These are phyloP conservation scores for Medicago ruthenica DNA, from an alignment of 306 rosid genomes.

Conservation along the genomic window DNA sequence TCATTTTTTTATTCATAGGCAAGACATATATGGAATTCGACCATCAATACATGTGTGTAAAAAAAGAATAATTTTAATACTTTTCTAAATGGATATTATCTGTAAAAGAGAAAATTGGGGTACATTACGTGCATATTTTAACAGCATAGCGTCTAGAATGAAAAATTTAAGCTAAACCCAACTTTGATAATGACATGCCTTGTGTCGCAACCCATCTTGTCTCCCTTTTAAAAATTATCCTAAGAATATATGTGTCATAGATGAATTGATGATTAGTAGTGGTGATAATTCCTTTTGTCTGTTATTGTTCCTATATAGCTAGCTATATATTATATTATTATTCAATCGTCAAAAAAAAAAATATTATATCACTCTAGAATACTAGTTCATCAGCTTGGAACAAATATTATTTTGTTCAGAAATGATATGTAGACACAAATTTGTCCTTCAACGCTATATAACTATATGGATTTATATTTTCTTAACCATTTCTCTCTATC, in stretches of 20 bases:
- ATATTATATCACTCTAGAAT: conserved; percentile 8
- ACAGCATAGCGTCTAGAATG: conserved; percentile 54
- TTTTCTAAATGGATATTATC: not conserved
- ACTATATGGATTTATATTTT: too few relatives aligned
- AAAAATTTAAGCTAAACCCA: conserved; percentile 23
- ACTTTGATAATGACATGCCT: conserved; percentile 60
- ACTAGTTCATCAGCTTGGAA: not conserved
- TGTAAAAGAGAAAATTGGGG: not conserved
- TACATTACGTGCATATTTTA: conserved; percentile 28
- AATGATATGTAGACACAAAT: too few relatives aligned
- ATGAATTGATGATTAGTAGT: conserved; percentile 49
- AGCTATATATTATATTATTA: conserved; percentile 8
- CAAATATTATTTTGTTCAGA: not conserved
- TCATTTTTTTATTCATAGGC: not conserved
- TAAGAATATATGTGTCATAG: conserved; percentile 42
- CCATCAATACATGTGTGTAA: not conserved
- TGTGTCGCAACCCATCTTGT: conserved; percentile 51
- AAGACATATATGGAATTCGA: not conserved
- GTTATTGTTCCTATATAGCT: conserved; percentile 41
- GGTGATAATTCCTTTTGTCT: conserved; percentile 53
- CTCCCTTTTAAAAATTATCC: conserved; percentile 38
- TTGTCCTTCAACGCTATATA: too few relatives aligned
- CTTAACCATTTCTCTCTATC: too few relatives aligned
- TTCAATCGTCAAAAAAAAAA: too few relatives aligned
- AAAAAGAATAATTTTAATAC: not conserved